These are phyloP conservation scores for Chimonanthus salicifolius DNA, from an alignment of 164 flowering plant genomes.

Conservation along the genomic window DNA sequence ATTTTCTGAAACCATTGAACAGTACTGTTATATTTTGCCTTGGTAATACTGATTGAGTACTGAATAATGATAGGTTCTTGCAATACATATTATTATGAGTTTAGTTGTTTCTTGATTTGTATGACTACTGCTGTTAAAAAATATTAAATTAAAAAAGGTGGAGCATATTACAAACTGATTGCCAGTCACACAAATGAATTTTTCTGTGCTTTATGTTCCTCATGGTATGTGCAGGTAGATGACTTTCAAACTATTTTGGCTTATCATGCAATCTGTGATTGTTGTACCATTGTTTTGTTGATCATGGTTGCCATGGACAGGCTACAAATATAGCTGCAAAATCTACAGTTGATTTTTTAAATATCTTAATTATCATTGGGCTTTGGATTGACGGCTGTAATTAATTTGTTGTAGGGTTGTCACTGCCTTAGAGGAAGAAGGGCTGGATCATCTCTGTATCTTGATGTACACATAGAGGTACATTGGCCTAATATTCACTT, in stretches of 20 bases:
- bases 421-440: constrained; percentile 85
- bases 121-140: no score
- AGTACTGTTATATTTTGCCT: not conserved
- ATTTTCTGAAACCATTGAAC: no score
- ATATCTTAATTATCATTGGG: not conserved
- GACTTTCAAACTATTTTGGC: not conserved
- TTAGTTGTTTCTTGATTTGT: not conserved
- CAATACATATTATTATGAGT: not conserved
- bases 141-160: no score
- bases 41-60: not conserved
- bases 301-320: not conserved
- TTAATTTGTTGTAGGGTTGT: constrained; percentile 52
- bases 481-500: not conserved
- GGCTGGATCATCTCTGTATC: constrained; percentile 86
- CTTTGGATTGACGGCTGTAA: not conserved
- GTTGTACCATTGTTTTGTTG: not conserved
- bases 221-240: not conserved
- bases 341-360: not conserved
- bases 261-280: not conserved
- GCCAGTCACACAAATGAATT: no score
- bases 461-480: constrained; percentile 94
- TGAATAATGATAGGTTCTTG: not conserved
- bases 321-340: not conserved
- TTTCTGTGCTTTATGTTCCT: not conserved
- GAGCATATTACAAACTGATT: no score